A percentile compares a stretch with the other conserved stretches of the same genome.
phyloP scores from a whole-genome alignment of 164 flowering plant genomes.

The Magnolia sinica region DNA sequence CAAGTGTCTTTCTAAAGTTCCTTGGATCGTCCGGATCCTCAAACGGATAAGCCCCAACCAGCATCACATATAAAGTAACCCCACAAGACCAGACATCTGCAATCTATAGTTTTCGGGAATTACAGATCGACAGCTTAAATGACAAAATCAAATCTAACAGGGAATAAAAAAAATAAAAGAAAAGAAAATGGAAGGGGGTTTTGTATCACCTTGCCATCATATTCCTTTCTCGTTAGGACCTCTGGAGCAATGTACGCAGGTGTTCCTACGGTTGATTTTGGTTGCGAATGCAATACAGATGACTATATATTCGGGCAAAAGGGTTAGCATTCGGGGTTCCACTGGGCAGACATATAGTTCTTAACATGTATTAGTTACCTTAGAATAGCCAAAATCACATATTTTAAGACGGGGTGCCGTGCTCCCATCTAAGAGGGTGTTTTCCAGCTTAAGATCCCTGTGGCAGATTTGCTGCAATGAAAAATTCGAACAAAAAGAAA shows the following conservation, averaged over 20 bases:
- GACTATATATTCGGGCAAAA: slow-evolving; percentile 42
- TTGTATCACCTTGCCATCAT: slow-evolving; percentile 71
- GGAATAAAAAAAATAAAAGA: neutral
- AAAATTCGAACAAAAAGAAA: neutral
- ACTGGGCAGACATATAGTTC: neutral
- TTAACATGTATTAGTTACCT: slow-evolving; percentile 35
- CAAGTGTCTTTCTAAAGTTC: slow-evolving; percentile 70
- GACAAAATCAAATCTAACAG: neutral
- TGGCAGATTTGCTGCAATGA: slow-evolving; percentile 67
- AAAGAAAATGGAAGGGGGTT: neutral
- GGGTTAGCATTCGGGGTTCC: neutral
- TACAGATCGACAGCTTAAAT: neutral
- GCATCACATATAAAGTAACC: slow-evolving; percentile 83
- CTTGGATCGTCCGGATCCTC: slow-evolving; percentile 85
- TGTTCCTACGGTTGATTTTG: slow-evolving; percentile 84
- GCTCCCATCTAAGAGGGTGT: slow-evolving; percentile 75
- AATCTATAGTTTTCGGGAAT: slow-evolving; percentile 34
- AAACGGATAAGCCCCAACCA: slow-evolving; percentile 86
- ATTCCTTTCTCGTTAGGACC: slow-evolving; percentile 61
- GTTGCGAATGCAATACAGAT: slow-evolving; percentile 77
- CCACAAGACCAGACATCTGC: slow-evolving; percentile 98
- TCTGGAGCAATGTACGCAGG: slow-evolving; percentile 92
- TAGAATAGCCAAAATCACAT: slow-evolving; percentile 84
- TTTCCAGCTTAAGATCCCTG: slow-evolving; percentile 81
- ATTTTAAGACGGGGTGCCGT: slow-evolving; percentile 67